These are phyloP conservation scores for Tuber melanosporum DNA, from an alignment of 495 filamentous ascomycete genomes.

Conservation along the genomic window DNA sequence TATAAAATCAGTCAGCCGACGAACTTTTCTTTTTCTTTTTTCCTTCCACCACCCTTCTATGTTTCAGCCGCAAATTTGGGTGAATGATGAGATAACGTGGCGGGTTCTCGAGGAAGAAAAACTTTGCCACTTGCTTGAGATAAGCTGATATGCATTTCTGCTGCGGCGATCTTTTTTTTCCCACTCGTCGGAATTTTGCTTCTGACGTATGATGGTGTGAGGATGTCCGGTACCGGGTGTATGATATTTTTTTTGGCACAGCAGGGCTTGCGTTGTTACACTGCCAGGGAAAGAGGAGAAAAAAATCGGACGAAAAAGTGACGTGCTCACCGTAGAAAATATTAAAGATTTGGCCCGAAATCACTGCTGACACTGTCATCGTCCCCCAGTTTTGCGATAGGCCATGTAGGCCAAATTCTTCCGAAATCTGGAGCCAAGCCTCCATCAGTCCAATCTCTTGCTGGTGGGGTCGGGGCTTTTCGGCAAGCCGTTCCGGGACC, in stretches of 20 bases:
- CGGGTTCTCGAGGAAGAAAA: slow-evolving; percentile 22
- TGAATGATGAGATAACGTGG: slow-evolving; percentile 29
- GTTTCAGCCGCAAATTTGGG: slow-evolving; percentile 27
- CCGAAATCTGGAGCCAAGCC: slow-evolving; percentile 47
- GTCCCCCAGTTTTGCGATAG: slow-evolving; percentile 88
- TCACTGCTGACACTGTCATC: slow-evolving; percentile 80
- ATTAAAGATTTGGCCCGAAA: slow-evolving; percentile 88
- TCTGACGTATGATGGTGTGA: not conserved
- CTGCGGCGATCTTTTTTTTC: not conserved
- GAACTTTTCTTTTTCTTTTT: slow-evolving; percentile 7
- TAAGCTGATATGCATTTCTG: slow-evolving; percentile 32
- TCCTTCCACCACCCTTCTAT: slow-evolving; percentile 14
- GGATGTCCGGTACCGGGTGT: not conserved
- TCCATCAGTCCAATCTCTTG: slow-evolving; percentile 12
- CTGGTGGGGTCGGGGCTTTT: slow-evolving; percentile 9
- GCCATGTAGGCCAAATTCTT: slow-evolving; percentile 85
- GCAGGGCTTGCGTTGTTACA: not conserved
- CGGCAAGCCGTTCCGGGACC: slow-evolving; percentile 12
- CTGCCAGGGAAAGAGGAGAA: not conserved
- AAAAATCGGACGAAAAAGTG: not conserved
- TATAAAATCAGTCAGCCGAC: slow-evolving; percentile 26
- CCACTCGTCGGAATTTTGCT: not conserved
- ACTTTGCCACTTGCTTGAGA: slow-evolving; percentile 30
- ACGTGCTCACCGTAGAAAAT: slow-evolving; percentile 62
- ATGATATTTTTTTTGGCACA: not conserved